phyloP scores from a whole-genome alignment of 306 rosid species.

The Phaseolus lunatus region DNA sequence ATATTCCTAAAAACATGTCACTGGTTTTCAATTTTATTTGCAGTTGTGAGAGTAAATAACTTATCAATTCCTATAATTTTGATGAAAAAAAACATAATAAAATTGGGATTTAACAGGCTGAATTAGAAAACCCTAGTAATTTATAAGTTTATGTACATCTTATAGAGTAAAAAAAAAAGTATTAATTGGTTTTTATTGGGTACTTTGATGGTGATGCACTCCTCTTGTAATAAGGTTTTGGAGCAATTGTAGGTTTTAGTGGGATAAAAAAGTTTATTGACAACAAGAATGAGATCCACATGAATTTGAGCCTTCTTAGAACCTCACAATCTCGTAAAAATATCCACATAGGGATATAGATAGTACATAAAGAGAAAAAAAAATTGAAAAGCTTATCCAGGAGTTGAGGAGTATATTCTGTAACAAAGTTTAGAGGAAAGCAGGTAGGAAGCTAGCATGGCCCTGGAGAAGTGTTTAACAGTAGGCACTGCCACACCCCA shows the following conservation, averaged over 20 bases:
- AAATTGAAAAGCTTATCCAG: conserved; percentile 24
- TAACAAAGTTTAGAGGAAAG: neutral
- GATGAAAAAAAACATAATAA: neutral
- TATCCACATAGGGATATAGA: conserved; percentile 52
- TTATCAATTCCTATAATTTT: neutral
- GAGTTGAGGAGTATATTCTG: neutral
- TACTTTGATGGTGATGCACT: too few relatives aligned
- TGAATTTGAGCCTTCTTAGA: conserved; percentile 55
- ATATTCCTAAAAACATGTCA: neutral
- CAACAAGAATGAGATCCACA: conserved; percentile 61
- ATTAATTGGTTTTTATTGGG: neutral
- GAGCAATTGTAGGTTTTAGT: neutral
- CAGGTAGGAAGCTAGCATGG: conserved; percentile 48
- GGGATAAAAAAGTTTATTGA: conserved; percentile 17
- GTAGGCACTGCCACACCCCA: conserved; percentile 58
- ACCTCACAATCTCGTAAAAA: conserved; percentile 59
- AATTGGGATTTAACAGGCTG: neutral
- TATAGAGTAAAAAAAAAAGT: neutral
- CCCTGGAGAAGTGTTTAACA: conserved; percentile 69
- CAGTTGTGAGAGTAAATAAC: neutral
- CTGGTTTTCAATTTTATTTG: neutral
- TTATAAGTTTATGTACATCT: neutral
- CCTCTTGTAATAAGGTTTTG: neutral
- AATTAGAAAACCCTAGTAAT: neutral
- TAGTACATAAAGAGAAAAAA: neutral